phyloP scores from a whole-genome alignment of 192 early-diverging fungal genomes.

The Lunasporangiospora selenospora region DNA sequence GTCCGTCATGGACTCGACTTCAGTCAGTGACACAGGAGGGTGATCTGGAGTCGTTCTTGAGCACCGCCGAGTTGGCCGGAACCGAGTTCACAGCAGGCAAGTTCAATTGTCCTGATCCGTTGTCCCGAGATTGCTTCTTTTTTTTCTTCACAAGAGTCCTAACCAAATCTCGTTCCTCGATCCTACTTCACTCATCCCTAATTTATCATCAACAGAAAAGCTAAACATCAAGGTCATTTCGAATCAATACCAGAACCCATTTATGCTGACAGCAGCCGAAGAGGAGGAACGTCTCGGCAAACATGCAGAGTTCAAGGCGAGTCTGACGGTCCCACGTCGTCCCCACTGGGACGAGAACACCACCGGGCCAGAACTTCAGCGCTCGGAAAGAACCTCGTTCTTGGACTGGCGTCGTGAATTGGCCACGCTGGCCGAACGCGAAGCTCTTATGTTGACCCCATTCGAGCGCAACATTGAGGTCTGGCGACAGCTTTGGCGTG shows the following conservation, averaged over 20 bases:
- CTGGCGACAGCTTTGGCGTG: constrained; percentile 99
- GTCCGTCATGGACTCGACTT: constrained; percentile 87
- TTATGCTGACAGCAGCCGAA: constrained; percentile 79
- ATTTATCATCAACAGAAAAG: constrained; percentile 55
- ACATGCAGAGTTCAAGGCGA: constrained; percentile 77
- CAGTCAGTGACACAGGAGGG: constrained; percentile 97
- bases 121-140: neutral
- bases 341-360: constrained; percentile 90
- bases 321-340: constrained; percentile 85
- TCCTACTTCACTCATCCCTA: constrained; percentile 8
- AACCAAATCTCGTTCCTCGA: constrained; percentile 5
- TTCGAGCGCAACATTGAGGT: constrained; percentile 99
- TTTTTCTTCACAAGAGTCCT: neutral
- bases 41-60: constrained; percentile 96
- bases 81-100: constrained; percentile 90
- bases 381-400: constrained; percentile 84
- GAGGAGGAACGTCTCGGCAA: constrained; percentile 77
- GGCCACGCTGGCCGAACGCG: constrained; percentile 90
- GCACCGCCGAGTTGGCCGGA: constrained; percentile 92
- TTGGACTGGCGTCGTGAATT: constrained; percentile 92
- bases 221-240: constrained; percentile 87
- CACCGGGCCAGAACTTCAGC: constrained; percentile 81
- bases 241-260: constrained; percentile 79
- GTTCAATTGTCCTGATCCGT: neutral
- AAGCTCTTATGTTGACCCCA: constrained; percentile 93